Conservation (phyloP, 352 stramenopile species). For the Elongisporangium anandrum region DNA sequence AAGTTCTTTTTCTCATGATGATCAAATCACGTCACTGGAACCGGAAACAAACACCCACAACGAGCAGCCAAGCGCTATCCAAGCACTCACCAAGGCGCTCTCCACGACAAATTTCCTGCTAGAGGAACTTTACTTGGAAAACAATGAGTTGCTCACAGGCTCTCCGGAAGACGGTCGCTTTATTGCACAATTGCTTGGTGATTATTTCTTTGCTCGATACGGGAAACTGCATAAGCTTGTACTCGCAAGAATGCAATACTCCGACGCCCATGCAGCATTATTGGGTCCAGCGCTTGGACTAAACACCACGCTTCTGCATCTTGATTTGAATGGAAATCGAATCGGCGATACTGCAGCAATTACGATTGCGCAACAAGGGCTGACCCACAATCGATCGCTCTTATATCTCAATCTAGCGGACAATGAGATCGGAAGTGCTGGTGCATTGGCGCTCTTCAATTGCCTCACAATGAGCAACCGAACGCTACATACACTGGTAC, state of each 20-base stretch:
- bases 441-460: constrained; percentile 41
- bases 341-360: constrained; percentile 34
- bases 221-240: constrained; percentile 42
- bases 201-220: constrained; percentile 79
- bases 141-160: constrained; percentile 28
- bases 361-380: constrained; percentile 33
- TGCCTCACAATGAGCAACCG: constrained; percentile 29
- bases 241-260: constrained; percentile 35
- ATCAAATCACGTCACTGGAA: neutral
- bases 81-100: constrained; percentile 26
- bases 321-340: constrained; percentile 61
- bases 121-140: constrained; percentile 56
- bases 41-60: constrained; percentile 9
- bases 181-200: constrained; percentile 41
- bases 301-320: constrained; percentile 45
- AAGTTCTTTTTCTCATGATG: neutral
- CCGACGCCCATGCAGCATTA: constrained; percentile 24
- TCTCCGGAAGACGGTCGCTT: constrained; percentile 19
- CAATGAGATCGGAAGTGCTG: constrained; percentile 45
- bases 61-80: constrained; percentile 18
- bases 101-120: constrained; percentile 57
- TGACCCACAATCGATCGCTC: constrained; percentile 36
- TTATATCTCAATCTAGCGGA: constrained; percentile 55
- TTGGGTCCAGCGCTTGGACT: constrained; percentile 45
- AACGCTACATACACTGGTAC: constrained; percentile 38